These are phyloP conservation scores for Rutidosis leptorrhynchoides DNA, from an alignment of 129 eudicot genomes.

Conservation along the genomic window DNA sequence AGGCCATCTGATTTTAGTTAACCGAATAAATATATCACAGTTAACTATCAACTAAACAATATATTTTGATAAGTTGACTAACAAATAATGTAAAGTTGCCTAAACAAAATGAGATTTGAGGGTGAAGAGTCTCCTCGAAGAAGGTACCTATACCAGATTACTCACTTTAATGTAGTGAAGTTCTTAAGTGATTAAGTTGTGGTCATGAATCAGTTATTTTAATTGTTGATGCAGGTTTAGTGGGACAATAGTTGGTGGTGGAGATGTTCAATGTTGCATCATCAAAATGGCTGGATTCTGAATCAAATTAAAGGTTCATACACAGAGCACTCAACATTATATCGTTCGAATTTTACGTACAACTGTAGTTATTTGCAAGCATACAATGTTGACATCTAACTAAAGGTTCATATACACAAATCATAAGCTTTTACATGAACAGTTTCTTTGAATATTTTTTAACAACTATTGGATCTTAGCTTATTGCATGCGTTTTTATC, in stretches of 20 bases:
- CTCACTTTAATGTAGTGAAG: not conserved
- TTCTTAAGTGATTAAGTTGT: not conserved
- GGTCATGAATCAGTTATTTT: not conserved
- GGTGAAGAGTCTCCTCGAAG: conserved; percentile 84
- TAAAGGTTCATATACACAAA: conserved; percentile 58
- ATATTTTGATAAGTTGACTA: too few relatives aligned
- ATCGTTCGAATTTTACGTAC: not conserved
- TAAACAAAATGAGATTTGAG: conserved; percentile 76
- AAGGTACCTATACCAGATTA: conserved; percentile 43
- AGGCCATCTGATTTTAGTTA: too few relatives aligned
- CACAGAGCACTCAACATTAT: not conserved
- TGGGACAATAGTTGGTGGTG: conserved; percentile 94
- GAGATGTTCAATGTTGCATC: conserved; percentile 55
- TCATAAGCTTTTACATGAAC: not conserved
- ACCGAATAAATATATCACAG: too few relatives aligned
- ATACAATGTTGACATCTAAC: conserved; percentile 12
- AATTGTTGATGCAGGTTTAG: conserved; percentile 63
- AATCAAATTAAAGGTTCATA: conserved; percentile 79
- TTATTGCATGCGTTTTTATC: conserved; percentile 3
- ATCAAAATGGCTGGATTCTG: conserved; percentile 83
- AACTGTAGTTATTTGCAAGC: not conserved
- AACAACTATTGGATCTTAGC: conserved; percentile 4
- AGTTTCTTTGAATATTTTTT: not conserved
- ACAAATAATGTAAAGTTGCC: too few relatives aligned
- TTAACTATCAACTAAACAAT: too few relatives aligned